Conservation (phyloP, 805 yeast species). For the Saturnispora gosingensis region DNA sequence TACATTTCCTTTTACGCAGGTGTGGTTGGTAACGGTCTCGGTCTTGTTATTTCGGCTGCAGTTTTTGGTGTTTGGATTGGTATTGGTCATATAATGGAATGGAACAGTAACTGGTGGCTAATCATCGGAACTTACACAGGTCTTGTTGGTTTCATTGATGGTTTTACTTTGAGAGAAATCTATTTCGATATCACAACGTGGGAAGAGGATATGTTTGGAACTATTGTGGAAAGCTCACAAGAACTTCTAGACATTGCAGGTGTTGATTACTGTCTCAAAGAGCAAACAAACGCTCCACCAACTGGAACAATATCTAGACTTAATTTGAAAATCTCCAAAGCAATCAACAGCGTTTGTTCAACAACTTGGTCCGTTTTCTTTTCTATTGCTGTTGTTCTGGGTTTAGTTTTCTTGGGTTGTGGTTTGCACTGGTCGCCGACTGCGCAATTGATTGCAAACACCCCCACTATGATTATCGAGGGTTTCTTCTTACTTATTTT, state of each 20-base stretch:
- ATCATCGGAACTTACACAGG: constrained; percentile 40
- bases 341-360: constrained; percentile 27
- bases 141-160: constrained; percentile 34
- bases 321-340: constrained; percentile 12
- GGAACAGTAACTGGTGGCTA: constrained; percentile 36
- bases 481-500: constrained; percentile 32
- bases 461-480: constrained; percentile 38
- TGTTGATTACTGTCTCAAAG: constrained; percentile 8
- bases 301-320: constrained; percentile 6
- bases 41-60: constrained; percentile 27
- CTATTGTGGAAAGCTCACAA: constrained; percentile 26
- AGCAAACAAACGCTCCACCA: neutral
- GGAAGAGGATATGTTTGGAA: constrained; percentile 18
- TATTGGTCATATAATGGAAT: constrained; percentile 29
- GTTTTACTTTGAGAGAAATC: constrained; percentile 33
- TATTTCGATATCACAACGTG: constrained; percentile 23
- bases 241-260: constrained; percentile 23
- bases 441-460: constrained; percentile 33
- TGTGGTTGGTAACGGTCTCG: constrained; percentile 35
- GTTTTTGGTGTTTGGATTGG: constrained; percentile 32
- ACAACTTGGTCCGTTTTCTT: constrained; percentile 25
- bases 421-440: constrained; percentile 31
- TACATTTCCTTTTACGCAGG: constrained; percentile 29
- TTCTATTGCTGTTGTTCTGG: constrained; percentile 24
- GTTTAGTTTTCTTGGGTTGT: constrained; percentile 26